A percentile compares a stretch with the other conserved stretches of the same genome.
phyloP scores from a whole-genome alignment of 1,284 basidiomycete species.

The Moesziomyces antarcticus region DNA sequence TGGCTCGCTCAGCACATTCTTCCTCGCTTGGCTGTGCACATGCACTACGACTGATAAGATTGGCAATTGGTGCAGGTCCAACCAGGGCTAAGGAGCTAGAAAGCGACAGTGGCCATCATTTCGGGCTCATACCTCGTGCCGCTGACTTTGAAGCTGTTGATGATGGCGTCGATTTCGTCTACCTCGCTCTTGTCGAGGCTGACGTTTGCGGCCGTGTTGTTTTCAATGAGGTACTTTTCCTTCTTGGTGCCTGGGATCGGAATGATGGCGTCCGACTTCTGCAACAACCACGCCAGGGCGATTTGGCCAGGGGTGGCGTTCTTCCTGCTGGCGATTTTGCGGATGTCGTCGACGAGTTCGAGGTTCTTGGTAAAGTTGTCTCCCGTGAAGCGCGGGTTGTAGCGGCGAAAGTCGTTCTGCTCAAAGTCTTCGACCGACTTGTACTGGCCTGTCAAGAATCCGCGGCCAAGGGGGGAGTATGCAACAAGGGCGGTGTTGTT shows the following conservation, averaged over 20 bases:
- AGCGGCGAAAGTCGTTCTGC: conserved; percentile 46
- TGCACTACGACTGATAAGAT: too few relatives aligned
- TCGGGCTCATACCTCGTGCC: conserved; percentile 34
- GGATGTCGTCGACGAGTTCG: conserved; percentile 43
- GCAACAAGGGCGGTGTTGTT: conserved; percentile 46
- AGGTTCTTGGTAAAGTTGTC: conserved; percentile 55
- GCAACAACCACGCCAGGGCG: conserved; percentile 49
- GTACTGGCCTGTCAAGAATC: conserved; percentile 53
- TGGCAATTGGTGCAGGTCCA: too few relatives aligned
- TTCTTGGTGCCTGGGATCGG: conserved; percentile 54
- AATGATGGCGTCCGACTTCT: conserved; percentile 27
- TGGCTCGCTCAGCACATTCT: too few relatives aligned
- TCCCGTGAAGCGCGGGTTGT: conserved; percentile 49
- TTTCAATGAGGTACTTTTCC: conserved; percentile 49
- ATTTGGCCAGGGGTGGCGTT: conserved; percentile 52
- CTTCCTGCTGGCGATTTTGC: conserved; percentile 51
- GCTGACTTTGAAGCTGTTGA: conserved; percentile 54
- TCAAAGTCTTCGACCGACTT: conserved; percentile 37
- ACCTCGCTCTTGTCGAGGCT: conserved; percentile 32
- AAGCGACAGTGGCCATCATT: conserved; percentile 26
- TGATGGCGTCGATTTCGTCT: conserved; percentile 44
- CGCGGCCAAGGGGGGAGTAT: conserved; percentile 53
- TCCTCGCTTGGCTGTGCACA: too few relatives aligned
- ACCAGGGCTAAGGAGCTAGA: conserved; percentile 10
- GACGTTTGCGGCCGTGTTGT: conserved; percentile 39